Evolutionary conservation across 2,329 filamentous ascomycete genomes (phyloP).

Genomic region (Bisporella sp.): DNA sequence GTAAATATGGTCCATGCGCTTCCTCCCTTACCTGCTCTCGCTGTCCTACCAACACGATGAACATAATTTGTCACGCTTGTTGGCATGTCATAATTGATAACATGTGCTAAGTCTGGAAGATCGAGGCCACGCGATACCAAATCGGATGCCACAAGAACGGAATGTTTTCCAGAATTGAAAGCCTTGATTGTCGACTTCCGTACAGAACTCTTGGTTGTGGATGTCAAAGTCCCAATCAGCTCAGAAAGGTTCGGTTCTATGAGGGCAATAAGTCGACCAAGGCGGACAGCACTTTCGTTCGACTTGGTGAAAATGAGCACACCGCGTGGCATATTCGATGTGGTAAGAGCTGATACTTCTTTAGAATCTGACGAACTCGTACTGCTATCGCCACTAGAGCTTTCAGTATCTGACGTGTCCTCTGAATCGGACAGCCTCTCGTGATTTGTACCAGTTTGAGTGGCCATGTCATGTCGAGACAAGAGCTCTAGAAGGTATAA

Average conservation of each 20-base stretch:
- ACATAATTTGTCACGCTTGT: conserved; percentile 76
- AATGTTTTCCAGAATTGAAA: conserved; percentile 57
- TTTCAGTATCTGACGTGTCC: conserved; percentile 4
- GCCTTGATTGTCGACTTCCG: conserved; percentile 60
- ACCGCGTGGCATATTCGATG: conserved; percentile 18
- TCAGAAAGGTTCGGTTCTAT: conserved; percentile 52
- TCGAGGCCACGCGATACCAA: conserved; percentile 90
- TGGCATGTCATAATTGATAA: conserved; percentile 92
- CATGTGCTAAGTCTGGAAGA: conserved; percentile 69
- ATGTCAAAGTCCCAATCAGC: conserved; percentile 65
- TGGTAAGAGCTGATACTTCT: conserved; percentile 3
- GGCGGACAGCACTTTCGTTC: conserved; percentile 78
- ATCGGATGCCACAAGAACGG: conserved; percentile 83
- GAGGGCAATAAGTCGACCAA: conserved; percentile 70
- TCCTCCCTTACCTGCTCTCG: conserved; percentile 69
- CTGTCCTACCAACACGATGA: conserved; percentile 86
- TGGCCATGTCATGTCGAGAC: conserved; percentile 43
- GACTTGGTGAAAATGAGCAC: conserved; percentile 85
- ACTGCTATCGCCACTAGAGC: conserved; percentile 2
- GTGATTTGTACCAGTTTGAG: conserved; percentile 14
- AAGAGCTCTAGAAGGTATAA: conserved; percentile 79
- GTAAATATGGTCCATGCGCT: conserved; percentile 82
- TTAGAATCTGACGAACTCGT: conserved; percentile 4
- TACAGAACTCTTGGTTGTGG: conserved; percentile 65
- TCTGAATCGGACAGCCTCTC: conserved; percentile 11